Percentiles rank a stretch among this genome's conserved stretches.
These are phyloP conservation scores for Coprinopsis sp. DNA, from an alignment of 768 basidiomycete species.

Conservation along the genomic window DNA sequence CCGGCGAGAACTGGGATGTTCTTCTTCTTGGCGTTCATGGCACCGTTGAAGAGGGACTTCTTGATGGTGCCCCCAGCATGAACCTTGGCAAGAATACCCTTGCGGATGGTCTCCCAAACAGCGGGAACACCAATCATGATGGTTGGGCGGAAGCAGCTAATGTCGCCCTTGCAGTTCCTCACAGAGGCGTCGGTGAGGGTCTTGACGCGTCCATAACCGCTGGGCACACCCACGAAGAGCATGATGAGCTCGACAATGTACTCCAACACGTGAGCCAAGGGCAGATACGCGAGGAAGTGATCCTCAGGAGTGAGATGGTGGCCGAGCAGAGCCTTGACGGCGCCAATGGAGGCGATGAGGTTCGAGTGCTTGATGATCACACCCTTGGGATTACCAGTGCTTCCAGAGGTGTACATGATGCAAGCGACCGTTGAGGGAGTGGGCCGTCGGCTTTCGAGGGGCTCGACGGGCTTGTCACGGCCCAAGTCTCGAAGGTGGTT, in stretches of 20 bases:
- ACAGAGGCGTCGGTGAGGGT: slow-evolving; percentile 95
- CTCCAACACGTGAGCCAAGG: slow-evolving; percentile 93
- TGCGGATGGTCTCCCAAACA: slow-evolving; percentile 96
- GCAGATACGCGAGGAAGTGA: slow-evolving; percentile 85
- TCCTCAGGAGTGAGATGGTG: slow-evolving; percentile 59
- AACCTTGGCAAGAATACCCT: slow-evolving; percentile 85
- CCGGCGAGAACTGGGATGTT: slow-evolving; percentile 59
- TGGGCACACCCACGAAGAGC: slow-evolving; percentile 70
- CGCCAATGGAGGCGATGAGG: slow-evolving; percentile 81
- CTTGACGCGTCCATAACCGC: slow-evolving; percentile 91
- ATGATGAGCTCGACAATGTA: slow-evolving; percentile 86
- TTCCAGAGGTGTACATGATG: slow-evolving; percentile 78
- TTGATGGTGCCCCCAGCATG: slow-evolving; percentile 60
- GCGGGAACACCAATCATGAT: slow-evolving; percentile 95
- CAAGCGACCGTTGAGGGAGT: slow-evolving; percentile 41
- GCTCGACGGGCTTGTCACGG: slow-evolving; percentile 45
- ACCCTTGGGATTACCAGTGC: slow-evolving; percentile 92
- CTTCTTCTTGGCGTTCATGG: slow-evolving; percentile 69
- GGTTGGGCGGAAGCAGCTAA: slow-evolving; percentile 76
- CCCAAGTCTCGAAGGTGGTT: slow-evolving; percentile 73
- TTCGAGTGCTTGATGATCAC: slow-evolving; percentile 87
- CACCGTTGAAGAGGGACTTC: slow-evolving; percentile 76
- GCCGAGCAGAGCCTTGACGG: slow-evolving; percentile 66
- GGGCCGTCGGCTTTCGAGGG: slow-evolving; percentile 43
- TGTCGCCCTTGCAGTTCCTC: slow-evolving; percentile 80